Percentiles rank a stretch among this genome's conserved stretches.
Evolutionary conservation across 345 rosid species (phyloP).

Genomic region (Boechera retrofracta): DNA sequence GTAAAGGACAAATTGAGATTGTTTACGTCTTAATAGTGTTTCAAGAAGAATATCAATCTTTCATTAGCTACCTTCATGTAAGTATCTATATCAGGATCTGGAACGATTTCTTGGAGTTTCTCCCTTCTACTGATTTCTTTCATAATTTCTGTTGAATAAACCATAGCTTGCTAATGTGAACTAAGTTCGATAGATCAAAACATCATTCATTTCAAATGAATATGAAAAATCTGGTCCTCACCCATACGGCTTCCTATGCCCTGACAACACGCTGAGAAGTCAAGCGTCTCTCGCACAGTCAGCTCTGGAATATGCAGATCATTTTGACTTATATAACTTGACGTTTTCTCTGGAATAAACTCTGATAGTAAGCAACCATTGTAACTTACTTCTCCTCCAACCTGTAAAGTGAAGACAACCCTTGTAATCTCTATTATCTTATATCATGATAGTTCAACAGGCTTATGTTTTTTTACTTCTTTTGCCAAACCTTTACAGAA

Average conservation of each 20-base stretch:
- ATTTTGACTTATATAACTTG: constrained; percentile 68
- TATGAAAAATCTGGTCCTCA: constrained; percentile 21
- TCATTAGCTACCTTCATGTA: constrained; percentile 63
- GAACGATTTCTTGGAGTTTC: constrained; percentile 57
- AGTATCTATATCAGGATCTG: constrained; percentile 64
- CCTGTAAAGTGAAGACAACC: constrained; percentile 45
- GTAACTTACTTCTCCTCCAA: constrained; percentile 58
- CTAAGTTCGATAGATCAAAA: background rate
- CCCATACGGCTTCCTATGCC: constrained; percentile 61
- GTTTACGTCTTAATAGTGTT: background rate
- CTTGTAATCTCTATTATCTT: constrained; percentile 12
- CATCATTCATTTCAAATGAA: background rate
- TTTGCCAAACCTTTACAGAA: constrained; percentile 53
- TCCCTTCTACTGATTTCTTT: constrained; percentile 66
- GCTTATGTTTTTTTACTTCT: background rate
- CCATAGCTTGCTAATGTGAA: background rate
- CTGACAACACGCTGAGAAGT: constrained; percentile 68
- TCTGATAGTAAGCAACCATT: constrained; percentile 63
- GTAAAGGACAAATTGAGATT: background rate
- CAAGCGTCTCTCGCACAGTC: constrained; percentile 72
- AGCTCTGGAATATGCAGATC: constrained; percentile 70
- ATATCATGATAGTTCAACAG: background rate
- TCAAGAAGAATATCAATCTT: background rate
- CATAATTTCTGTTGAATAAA: constrained; percentile 52
- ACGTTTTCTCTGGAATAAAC: constrained; percentile 66